phyloP scores from a whole-genome alignment of 768 basidiomycete species.

The Phlebiopsis flavidoalba region DNA sequence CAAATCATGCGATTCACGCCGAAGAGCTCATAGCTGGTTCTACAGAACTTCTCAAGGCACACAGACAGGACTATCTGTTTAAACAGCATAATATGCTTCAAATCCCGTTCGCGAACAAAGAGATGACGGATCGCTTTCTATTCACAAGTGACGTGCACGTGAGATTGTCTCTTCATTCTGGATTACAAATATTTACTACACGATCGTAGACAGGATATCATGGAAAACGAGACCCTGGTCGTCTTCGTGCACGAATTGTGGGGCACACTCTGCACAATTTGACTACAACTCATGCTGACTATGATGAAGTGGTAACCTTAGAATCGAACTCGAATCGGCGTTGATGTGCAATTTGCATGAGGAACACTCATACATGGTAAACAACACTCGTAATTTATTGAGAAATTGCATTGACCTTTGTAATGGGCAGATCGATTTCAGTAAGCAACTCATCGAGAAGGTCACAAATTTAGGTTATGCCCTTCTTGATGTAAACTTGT shows the following conservation, averaged over 20 bases:
- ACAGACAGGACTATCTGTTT: constrained; percentile 82
- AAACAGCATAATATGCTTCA: constrained; percentile 73
- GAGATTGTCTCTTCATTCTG: constrained; percentile 25
- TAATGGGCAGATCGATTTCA: constrained; percentile 69
- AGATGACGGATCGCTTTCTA: constrained; percentile 70
- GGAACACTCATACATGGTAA: constrained; percentile 82
- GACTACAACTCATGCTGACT: constrained; percentile 1
- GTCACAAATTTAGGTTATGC: constrained; percentile 57
- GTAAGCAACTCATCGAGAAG: constrained; percentile 78
- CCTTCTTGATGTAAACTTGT: constrained; percentile 85
- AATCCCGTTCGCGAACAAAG: constrained; percentile 65
- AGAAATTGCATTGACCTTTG: neutral
- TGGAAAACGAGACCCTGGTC: constrained; percentile 71
- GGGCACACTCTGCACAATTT: constrained; percentile 32
- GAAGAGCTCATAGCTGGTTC: neutral
- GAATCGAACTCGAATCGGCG: constrained; percentile 74
- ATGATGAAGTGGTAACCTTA: constrained; percentile 72
- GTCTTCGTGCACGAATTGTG: constrained; percentile 96
- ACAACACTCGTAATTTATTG: constrained; percentile 14
- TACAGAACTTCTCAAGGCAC: constrained; percentile 80
- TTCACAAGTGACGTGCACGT: constrained; percentile 89
- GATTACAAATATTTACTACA: neutral
- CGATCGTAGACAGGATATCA: constrained; percentile 61
- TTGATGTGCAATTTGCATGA: constrained; percentile 66
- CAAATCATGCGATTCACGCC: neutral